Evolutionary conservation across 2,329 filamentous ascomycete species (phyloP).

Genomic region (Penicillium sp.): DNA sequence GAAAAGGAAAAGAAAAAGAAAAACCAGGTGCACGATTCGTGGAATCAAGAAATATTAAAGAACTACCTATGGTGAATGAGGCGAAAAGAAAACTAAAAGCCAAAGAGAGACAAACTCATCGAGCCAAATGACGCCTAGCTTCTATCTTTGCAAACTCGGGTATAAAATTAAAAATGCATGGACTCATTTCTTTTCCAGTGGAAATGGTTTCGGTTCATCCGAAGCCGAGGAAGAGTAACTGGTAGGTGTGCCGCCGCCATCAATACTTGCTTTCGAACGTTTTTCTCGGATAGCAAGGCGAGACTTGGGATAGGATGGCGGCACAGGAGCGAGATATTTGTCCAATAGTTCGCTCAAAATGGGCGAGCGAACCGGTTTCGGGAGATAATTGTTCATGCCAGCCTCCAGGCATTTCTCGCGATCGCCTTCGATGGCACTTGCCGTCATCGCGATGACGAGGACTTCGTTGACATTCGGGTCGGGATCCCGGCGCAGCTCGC

Average conservation of each 20-base stretch:
- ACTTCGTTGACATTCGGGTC: slow-evolving; percentile 69
- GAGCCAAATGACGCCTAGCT: slow-evolving; percentile 11
- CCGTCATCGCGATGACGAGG: slow-evolving; percentile 95
- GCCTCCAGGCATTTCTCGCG: slow-evolving; percentile 90
- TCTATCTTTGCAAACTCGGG: slow-evolving; percentile 14
- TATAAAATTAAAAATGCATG: slow-evolving; percentile 16
- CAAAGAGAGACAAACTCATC: not conserved
- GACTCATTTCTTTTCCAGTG: slow-evolving; percentile 18
- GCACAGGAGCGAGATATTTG: slow-evolving; percentile 51
- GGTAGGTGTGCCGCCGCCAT: slow-evolving; percentile 21
- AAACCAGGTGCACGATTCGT: not conserved
- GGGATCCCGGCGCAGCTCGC: slow-evolving; percentile 66
- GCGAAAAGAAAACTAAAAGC: not conserved
- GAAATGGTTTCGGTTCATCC: slow-evolving; percentile 18
- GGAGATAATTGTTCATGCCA: slow-evolving; percentile 95
- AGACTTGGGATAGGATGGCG: slow-evolving; percentile 31
- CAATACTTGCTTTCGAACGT: slow-evolving; percentile 22
- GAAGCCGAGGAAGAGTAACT: slow-evolving; percentile 23
- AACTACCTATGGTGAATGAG: not conserved
- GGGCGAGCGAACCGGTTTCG: slow-evolving; percentile 85
- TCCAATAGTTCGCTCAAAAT: slow-evolving; percentile 77
- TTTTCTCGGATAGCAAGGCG: slow-evolving; percentile 27
- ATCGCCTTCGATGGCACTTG: slow-evolving; percentile 86
- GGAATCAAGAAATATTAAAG: not conserved
- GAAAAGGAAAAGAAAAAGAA: not conserved